Base-by-base conservation (phyloP, 2,329 filamentous ascomycete genomes). In the Trichoderma koningii region DNA sequence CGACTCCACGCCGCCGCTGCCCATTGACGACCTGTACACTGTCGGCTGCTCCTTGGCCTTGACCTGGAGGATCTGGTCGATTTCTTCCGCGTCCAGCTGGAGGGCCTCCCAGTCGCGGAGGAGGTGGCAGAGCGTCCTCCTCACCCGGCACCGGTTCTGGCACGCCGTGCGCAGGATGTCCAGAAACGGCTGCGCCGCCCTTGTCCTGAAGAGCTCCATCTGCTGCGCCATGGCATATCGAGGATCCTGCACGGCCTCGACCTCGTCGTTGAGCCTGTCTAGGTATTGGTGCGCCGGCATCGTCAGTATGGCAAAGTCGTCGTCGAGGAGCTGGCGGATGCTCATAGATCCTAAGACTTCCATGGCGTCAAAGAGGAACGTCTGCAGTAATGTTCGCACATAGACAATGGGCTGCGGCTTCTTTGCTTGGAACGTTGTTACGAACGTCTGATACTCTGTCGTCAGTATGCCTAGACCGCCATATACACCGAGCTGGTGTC, bases 131-230 rank as follows among this genome's bases (percentile, higher is more conserved):
- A 99, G 83, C n/a, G 89, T 93, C 42, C 95, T 87, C n/a, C 95
- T 87, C 48, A 96, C 87, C 2, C 95, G 89, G 73, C 92, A 96
- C 60, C 93, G 84, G 73, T 98, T 99, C 74, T 98, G 91, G 71
- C 93, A 96, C 19, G 95, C 82, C 7, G 91, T 89, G 55, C 93
- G 87, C 71, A 95, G 89, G 17, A 96, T 84, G 69, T 97, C 93
- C 19, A 97, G 80, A 72, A 93, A 97, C 0, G 89, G 87, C 75
- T 92, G 81, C 5, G 83, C 86, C 1, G 85, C 83, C 30, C 84
- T 79, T 67, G 85, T 80, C 14, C 87, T 82, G 70, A 89, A 89
- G 1, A 81, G 72, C 69, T 97, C 90, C 83, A 97, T 92, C 59
- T 88, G 82, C 60, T 86, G 82, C 0, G 91, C 86, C 67, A 94